These are phyloP conservation scores for Suhomyces guaymorum DNA, from an alignment of 1,139 yeast species.

Conservation along the genomic window DNA sequence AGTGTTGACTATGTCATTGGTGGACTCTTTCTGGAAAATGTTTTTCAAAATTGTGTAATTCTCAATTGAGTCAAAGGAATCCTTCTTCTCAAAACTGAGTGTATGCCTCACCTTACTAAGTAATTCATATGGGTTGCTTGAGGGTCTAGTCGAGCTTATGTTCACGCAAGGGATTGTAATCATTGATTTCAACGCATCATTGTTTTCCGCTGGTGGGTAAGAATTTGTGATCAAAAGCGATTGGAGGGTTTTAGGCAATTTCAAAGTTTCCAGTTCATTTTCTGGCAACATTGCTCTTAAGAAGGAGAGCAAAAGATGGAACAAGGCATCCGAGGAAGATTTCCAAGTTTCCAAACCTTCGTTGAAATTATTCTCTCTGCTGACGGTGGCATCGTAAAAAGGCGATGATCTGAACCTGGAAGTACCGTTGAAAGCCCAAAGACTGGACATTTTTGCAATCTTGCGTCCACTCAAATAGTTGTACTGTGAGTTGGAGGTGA, in stretches of 20 bases:
- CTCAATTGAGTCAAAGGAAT: slow-evolving; percentile 70
- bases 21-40: slow-evolving; percentile 60
- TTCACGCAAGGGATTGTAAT: slow-evolving; percentile 62
- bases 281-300: slow-evolving; percentile 78
- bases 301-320: slow-evolving; percentile 76
- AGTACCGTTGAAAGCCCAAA: slow-evolving; percentile 75
- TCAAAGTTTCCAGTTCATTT: slow-evolving; percentile 54
- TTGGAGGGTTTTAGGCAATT: slow-evolving; percentile 65
- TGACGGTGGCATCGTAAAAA: slow-evolving; percentile 45
- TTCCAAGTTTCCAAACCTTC: slow-evolving; percentile 80
- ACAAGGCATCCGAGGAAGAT: slow-evolving; percentile 81
- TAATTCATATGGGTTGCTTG: slow-evolving; percentile 47
- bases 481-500: slow-evolving; percentile 78
- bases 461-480: slow-evolving; percentile 81
- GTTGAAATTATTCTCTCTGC: slow-evolving; percentile 48
- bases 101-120: slow-evolving; percentile 63
- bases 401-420: slow-evolving; percentile 29
- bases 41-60: slow-evolving; percentile 76
- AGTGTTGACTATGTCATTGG: slow-evolving; percentile 59
- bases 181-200: slow-evolving; percentile 38
- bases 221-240: slow-evolving; percentile 60
- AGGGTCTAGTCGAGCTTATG: slow-evolving; percentile 61
- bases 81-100: slow-evolving; percentile 68
- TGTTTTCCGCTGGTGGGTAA: slow-evolving; percentile 58
- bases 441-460: slow-evolving; percentile 76